Conservation (phyloP, 805 yeast genomes). For the Myxozyma neglecta region DNA sequence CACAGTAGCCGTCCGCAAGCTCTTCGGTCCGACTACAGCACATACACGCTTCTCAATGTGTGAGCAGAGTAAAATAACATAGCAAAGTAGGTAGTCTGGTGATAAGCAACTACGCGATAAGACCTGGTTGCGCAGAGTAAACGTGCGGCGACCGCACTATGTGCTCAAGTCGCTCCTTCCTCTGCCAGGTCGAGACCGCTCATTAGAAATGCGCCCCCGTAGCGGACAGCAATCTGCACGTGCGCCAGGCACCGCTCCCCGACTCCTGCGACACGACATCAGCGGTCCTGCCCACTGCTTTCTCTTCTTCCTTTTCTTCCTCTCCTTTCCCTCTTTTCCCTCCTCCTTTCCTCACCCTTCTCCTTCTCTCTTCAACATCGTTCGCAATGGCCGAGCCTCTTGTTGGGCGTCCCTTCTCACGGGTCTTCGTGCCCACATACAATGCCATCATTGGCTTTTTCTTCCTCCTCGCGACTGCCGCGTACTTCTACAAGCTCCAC, state of each 20-base stretch:
- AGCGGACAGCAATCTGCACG: not conserved
- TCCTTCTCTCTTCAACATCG: not conserved
- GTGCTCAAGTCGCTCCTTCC: not conserved
- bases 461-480: conserved; percentile 25
- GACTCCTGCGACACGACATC: conserved; percentile 1
- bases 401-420: conserved; percentile 30
- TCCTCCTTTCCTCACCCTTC: not conserved
- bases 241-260: not conserved
- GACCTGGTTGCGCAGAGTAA: no score
- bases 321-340: not conserved
- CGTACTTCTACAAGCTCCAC: conserved; percentile 28
- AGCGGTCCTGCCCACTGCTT: not conserved
- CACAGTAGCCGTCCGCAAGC: not conserved
- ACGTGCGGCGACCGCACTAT: no score
- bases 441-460: conserved; percentile 30
- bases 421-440: conserved; percentile 31
- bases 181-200: conserved; percentile 9
- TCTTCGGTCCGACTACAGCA: not conserved
- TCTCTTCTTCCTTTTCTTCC: not conserved
- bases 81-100: no score
- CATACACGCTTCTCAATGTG: not conserved
- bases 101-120: no score
- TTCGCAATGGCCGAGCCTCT: conserved; percentile 24
- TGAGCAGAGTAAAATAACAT: no score
- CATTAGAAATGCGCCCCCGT: conserved; percentile 2